Percentiles rank a stretch among this genome's conserved stretches.
Conservation (phyloP, 2,329 filamentous ascomycete genomes). For the Alternaria atra region DNA sequence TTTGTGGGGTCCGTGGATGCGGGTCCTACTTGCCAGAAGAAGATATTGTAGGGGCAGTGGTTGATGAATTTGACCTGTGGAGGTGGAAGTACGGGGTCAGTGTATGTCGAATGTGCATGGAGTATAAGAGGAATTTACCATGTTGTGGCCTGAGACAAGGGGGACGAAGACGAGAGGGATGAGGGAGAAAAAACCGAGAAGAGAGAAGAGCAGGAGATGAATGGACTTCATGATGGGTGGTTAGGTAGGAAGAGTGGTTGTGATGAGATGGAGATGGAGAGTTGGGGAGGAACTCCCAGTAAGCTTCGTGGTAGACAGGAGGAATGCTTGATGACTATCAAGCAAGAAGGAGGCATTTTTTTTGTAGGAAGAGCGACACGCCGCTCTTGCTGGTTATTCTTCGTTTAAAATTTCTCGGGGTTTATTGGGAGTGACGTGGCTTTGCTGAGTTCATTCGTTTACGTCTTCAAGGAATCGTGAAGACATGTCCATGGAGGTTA, state of each 20-base stretch:
- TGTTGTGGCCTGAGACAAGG: slow-evolving; percentile 20
- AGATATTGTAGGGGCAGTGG: slow-evolving; percentile 33
- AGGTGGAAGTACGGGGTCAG: no score
- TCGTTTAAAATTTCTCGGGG: background rate
- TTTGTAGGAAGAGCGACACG: background rate
- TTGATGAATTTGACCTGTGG: slow-evolving; percentile 29
- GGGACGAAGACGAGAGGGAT: background rate
- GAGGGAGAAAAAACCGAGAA: background rate
- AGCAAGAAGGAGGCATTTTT: background rate
- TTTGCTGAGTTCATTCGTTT: background rate
- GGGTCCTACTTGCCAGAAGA: slow-evolving; percentile 32
- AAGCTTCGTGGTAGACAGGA: background rate
- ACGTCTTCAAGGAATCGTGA: background rate
- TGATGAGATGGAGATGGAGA: background rate
- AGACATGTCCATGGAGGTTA: background rate
- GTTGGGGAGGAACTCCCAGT: background rate
- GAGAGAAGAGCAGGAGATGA: background rate
- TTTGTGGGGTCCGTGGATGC: no score
- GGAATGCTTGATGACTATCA: background rate
- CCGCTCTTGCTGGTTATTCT: background rate
- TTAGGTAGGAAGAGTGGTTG: background rate
- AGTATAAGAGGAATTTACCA: background rate
- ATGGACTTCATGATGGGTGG: slow-evolving; percentile 6
- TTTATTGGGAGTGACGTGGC: background rate
- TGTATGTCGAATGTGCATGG: background rate